Conservation (phyloP, 1,284 basidiomycete species). For the Malassezia caprae region DNA sequence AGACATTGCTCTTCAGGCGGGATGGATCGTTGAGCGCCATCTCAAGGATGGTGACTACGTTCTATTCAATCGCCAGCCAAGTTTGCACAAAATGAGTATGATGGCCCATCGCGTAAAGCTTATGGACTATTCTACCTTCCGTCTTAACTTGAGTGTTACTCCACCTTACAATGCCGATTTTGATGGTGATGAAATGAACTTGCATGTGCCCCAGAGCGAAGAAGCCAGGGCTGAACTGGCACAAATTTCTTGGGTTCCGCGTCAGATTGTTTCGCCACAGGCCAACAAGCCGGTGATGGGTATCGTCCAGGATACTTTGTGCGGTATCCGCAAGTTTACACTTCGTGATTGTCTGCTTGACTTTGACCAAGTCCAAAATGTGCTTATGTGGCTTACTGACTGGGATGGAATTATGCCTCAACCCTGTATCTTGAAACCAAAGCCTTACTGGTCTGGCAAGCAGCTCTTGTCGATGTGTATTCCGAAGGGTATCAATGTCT, state of each 20-base stretch:
- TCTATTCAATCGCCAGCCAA: conserved; percentile 95
- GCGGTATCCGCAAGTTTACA: conserved; percentile 94
- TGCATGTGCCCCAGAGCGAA: conserved; percentile 86
- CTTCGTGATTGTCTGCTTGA: conserved; percentile 60
- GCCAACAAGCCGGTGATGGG: conserved; percentile 99
- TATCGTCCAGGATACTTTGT: conserved; percentile 97
- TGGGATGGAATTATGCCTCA: conserved; percentile 91
- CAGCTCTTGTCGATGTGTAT: conserved; percentile 88
- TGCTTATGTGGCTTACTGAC: conserved; percentile 89
- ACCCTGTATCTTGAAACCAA: conserved; percentile 90
- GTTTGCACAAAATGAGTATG: conserved; percentile 99
- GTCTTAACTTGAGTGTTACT: conserved; percentile 80
- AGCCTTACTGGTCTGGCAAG: conserved; percentile 95
- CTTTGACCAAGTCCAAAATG: conserved; percentile 65
- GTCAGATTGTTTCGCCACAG: conserved; percentile 98
- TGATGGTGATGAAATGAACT: conserved; percentile 99
- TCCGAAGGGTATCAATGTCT: conserved; percentile 89
- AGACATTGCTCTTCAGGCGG: conserved; percentile 90
- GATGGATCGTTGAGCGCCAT: conserved; percentile 97
- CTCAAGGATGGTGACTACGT: conserved; percentile 85
- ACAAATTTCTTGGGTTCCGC: conserved; percentile 98
- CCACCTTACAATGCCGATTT: conserved; percentile 55
- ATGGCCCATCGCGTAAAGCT: conserved; percentile 97
- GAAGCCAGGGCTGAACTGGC: conserved; percentile 96
- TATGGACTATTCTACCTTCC: conserved; percentile 99